Percentiles rank a stretch among this genome's conserved stretches.
phyloP scores from a whole-genome alignment of 73 alveolate genomes.

The Blepharisma stoltei region DNA sequence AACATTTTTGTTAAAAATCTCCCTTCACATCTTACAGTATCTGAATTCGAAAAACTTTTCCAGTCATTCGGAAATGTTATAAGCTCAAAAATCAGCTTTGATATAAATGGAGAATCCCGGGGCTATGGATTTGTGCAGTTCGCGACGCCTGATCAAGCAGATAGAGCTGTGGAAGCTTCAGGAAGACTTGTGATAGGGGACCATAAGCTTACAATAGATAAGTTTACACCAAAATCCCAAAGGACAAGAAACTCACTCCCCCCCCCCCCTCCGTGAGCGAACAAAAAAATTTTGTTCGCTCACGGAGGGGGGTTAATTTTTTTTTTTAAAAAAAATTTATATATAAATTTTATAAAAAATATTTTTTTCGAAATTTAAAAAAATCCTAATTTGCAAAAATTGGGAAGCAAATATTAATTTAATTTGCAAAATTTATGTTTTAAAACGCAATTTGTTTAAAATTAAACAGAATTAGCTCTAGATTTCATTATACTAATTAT shows the following conservation, averaged over 20 bases:
- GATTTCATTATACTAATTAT: no score
- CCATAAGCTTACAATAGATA: neutral
- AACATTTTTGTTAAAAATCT: slow-evolving; percentile 9
- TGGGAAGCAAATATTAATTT: no score
- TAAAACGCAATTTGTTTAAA: no score
- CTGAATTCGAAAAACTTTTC: slow-evolving; percentile 17
- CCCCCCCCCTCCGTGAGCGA: no score
- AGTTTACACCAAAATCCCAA: neutral
- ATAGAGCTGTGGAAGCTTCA: neutral
- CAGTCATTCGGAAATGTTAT: slow-evolving; percentile 6
- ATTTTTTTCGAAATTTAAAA: no score
- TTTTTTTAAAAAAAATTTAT: no score
- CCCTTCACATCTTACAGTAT: neutral
- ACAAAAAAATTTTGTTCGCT: no score
- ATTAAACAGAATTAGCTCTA: no score
- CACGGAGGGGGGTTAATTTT: no score
- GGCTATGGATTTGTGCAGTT: slow-evolving; percentile 23
- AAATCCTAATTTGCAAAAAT: no score
- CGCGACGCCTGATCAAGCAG: neutral
- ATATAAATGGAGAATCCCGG: slow-evolving; percentile 11
- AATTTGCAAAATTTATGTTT: no score
- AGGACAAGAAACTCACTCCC: neutral
- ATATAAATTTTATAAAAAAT: no score
- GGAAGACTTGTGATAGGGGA: neutral
- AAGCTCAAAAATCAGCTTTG: slow-evolving; percentile 10